Base-by-base conservation (phyloP, 768 basidiomycete genomes). In the Xerocomus brunneocitrinus region DNA sequence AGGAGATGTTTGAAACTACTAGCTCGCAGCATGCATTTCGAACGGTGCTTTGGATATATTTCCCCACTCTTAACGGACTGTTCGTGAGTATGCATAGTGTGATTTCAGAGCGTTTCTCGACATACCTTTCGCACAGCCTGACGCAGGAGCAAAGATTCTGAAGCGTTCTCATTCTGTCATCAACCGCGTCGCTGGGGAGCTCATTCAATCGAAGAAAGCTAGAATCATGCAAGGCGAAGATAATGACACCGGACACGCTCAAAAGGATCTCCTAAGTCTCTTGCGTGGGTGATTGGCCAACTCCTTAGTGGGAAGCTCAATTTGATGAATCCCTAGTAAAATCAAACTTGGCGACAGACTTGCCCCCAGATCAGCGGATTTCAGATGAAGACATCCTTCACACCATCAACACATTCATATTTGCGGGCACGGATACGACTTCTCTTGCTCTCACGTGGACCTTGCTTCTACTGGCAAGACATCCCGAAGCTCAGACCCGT, bases 351-450 rank as follows among this genome's bases (percentile, higher is more conserved):
- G 82, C 89, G 2, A 79, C 74, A 0, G 88, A 92, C 55, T 72
- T 90, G 14, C 76, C 83, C 31, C 73, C 74, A 0, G 83, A 87
- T 46, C 82, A 87, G 57, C 80, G 85, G 34, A 84, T 95, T 58
- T 87, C 91, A 0, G 94, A 97, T 63, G 83, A 87, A 30, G 94
- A 95, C 62, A 85, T 95, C 47, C 75, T 93, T 10, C 76, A 90
- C 62, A 92, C 84, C 54, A 84, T 95, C 68, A 91, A 89, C 60
- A 93, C 91, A 0, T 89, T 95, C 67, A 83, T 93, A 77, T 91
- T 93, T 65, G 91, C 88, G 22, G 93, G 93, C 4, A 90, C 92
- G 12, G 91, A 95, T 62, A 91, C 91, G 0, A 87, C 87, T 10
- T 88, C 89, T 3, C 80, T 94, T 28, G 79, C 85, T 5, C 71